phyloP scores from a whole-genome alignment of 1,139 yeast genomes.

The Scheffersomyces illinoinensis region DNA sequence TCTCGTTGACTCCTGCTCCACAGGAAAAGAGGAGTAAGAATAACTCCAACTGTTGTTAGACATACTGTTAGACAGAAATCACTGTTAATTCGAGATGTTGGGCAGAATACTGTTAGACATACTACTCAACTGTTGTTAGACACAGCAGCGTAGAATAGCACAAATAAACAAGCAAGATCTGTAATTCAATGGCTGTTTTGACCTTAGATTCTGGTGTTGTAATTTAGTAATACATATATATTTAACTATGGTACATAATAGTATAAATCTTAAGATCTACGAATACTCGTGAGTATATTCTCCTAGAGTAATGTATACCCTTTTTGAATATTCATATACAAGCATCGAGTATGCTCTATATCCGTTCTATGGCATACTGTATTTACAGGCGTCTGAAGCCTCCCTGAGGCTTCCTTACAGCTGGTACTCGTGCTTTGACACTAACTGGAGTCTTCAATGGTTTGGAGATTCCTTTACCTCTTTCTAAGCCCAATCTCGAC shows the following conservation, averaged over 20 bases:
- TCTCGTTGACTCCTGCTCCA: constrained; percentile 91
- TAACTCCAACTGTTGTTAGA: constrained; percentile 65
- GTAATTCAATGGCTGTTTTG: not conserved
- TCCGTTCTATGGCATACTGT: not conserved
- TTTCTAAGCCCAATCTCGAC: constrained; percentile 40
- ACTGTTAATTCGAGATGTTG: not conserved
- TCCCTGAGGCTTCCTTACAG: constrained; percentile 4
- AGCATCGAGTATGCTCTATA: not conserved
- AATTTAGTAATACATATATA: not conserved
- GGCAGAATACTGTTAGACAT: not conserved
- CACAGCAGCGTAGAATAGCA: not conserved
- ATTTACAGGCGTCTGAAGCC: not conserved
- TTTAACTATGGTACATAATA: not conserved
- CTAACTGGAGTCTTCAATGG: constrained; percentile 34
- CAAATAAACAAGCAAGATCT: not conserved
- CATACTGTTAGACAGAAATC: not conserved
- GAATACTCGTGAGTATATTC: not conserved
- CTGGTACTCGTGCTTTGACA: constrained; percentile 13
- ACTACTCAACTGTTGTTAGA: not conserved
- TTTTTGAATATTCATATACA: not conserved
- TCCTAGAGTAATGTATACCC: not conserved
- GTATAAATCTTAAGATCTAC: not conserved
- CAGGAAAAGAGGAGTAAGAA: constrained; percentile 68
- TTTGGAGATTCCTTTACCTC: constrained; percentile 47
- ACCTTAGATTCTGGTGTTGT: not conserved